Base-by-base conservation (phyloP, 2,329 filamentous ascomycete species). In the Blumeria hordei region DNA sequence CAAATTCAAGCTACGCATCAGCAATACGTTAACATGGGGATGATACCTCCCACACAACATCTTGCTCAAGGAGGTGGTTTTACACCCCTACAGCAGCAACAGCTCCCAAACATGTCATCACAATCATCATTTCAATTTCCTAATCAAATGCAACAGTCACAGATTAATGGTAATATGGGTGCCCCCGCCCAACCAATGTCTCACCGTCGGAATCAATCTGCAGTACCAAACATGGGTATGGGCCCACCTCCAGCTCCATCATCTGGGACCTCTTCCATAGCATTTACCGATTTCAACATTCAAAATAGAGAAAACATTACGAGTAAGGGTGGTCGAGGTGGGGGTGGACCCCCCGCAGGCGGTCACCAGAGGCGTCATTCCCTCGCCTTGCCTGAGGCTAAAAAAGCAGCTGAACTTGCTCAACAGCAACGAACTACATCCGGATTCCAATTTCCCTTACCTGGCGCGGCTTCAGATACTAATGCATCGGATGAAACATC, bases 201-300 rank as follows among this genome's bases (percentile, higher is more conserved):
- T 69, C 92, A 98, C 76, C 88, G 92, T 69, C 88, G 92, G 72
- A 96, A 96, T 74, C 90, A 95, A 71, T 96, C 92, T 67, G 90
- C 90, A 66, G 76, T 96, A 61, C 88, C 92, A 53, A 92, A 87
- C 64, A 87, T 95, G 76, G 80, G 82, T 58, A 85, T 94, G 79
- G 87, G 86, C 28, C 85, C 80, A 35, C 84, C 88, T 57, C 90
- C 92, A 56, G 92, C 92, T 58, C 94, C 92, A 16, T 93, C 92
- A 28, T 88, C 90, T 39, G 81, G 81, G 32, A 88, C 88, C 37
- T 82, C 81, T 60, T 80, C 88, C 54, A 85, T 90, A 56, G 87
- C 85, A 56, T 94, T 92, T 70, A 81, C 81, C 61, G 88, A 90
- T 62, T 88, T 86, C 67, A 83, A 83, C 62, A 72, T 81, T 78